Base-by-base conservation (phyloP, 306 rosid genomes). In the Hippophae tibetana region DNA sequence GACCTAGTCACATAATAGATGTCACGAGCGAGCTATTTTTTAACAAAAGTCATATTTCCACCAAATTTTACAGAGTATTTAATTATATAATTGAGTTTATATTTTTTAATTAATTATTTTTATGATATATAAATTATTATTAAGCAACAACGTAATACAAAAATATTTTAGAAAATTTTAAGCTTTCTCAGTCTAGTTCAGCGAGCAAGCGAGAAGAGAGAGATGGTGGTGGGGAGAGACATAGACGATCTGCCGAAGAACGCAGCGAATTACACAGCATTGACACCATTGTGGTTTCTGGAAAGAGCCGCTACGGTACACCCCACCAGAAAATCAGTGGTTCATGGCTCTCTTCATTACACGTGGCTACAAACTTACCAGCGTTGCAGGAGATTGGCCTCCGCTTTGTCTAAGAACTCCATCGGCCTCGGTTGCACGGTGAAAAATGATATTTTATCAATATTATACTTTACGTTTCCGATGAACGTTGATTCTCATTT, bases 201-300 rank as follows among this genome's bases (percentile, higher is more conserved):
- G 6, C 50, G 13, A 5, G 13, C 50, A 46, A 5, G n/a, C 3
- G 18, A 12, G 52, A 38, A 13, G 65, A 14, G 13, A 11, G 9
- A 27, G 8, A 25, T 67, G 82, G 67, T 13, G 69, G 61, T 42
- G 69, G 70, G 38, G 51, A 58, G 69, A 5, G 98, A 92, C 74
- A 87, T 87, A 10, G 98, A 92, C 58, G 86, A 87, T 14, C 76
- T 87, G 60, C 96, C 96, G 1, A 85, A 83, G 80, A 87, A 85
- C 84, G 74, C 79, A 0, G 98, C 98, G 1, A 92, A 87, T 79
- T 75, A 83, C 78, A 85, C 83, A 38, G 88, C 98, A 6, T 56
- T 92, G 42, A 92, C 98, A 63, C 98, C 98, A 54, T 31, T 92
- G 48, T 85, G 89, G 96, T 85, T 87, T 73, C 68, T 92, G 9